Conservation (phyloP, 2,329 filamentous ascomycete genomes). For the Aphanocladium album region DNA sequence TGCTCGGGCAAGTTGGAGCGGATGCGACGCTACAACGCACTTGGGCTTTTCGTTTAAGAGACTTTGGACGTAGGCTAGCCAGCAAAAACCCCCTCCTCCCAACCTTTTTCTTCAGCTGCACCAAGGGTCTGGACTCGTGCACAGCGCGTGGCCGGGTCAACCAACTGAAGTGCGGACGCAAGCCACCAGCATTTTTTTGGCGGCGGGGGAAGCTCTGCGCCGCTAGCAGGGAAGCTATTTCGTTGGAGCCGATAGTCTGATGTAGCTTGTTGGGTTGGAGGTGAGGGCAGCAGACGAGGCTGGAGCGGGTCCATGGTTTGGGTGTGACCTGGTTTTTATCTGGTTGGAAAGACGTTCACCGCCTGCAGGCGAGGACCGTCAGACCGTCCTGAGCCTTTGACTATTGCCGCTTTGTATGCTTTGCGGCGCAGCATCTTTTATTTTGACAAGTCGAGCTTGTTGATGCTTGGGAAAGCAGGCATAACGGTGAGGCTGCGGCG, state of each 20-base stretch:
- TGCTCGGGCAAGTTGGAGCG: not conserved
- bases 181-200: not conserved
- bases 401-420: too few relatives aligned
- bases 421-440: not conserved
- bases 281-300: not conserved
- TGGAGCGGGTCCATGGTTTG: not conserved
- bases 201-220: not conserved
- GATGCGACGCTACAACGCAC: not conserved
- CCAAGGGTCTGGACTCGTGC: not conserved
- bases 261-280: not conserved
- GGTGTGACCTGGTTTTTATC: not conserved
- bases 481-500: not conserved
- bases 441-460: not conserved
- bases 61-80: too few relatives aligned
- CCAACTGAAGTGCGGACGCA: not conserved
- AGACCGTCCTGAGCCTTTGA: too few relatives aligned
- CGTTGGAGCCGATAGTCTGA: not conserved
- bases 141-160: not conserved
- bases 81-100: not conserved
- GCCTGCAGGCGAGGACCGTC: too few relatives aligned
- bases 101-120: not conserved
- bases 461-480: not conserved
- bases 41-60: not conserved
- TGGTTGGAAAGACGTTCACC: too few relatives aligned
- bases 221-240: conserved; percentile 1